phyloP scores from a whole-genome alignment of 169 alveolate genomes.

The Cryptosporidium tyzzeri region DNA sequence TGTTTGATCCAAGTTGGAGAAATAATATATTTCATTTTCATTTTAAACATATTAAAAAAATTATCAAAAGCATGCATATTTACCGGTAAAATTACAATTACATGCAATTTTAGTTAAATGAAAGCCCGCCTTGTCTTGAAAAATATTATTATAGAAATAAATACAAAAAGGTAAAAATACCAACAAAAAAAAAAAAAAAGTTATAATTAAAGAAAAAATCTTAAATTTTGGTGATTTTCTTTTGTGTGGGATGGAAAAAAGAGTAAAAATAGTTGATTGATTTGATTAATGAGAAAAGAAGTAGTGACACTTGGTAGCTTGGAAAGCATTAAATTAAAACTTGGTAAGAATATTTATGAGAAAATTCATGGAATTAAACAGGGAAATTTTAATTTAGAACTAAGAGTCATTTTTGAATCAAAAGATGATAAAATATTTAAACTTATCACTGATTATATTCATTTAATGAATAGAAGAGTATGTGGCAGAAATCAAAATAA shows the following conservation, averaged over 20 bases:
- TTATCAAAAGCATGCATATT: neutral
- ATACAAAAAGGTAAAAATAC: neutral
- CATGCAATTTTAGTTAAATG: neutral
- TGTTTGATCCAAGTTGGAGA: constrained; percentile 53
- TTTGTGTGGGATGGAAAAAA: neutral
- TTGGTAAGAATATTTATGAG: neutral
- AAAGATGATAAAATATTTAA: constrained; percentile 14
- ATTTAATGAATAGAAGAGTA: constrained; percentile 29
- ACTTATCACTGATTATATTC: constrained; percentile 18
- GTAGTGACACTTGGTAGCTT: constrained; percentile 14
- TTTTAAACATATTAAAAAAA: neutral
- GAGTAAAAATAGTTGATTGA: neutral
- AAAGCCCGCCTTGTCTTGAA: constrained; percentile 28
- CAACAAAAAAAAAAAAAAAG: neutral
- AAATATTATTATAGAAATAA: neutral
- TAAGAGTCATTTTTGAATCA: constrained; percentile 11
- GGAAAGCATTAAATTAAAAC: neutral
- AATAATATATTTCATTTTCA: constrained; percentile 6
- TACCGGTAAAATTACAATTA: neutral
- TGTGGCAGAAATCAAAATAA: neutral
- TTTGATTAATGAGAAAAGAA: neutral
- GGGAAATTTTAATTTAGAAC: neutral
- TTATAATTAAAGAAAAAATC: neutral
- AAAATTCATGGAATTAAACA: neutral
- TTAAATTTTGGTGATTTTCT: neutral